These are phyloP conservation scores for Dendrocalamus sinicus DNA, from an alignment of 176 grass and related monocot genomes.

Conservation along the genomic window DNA sequence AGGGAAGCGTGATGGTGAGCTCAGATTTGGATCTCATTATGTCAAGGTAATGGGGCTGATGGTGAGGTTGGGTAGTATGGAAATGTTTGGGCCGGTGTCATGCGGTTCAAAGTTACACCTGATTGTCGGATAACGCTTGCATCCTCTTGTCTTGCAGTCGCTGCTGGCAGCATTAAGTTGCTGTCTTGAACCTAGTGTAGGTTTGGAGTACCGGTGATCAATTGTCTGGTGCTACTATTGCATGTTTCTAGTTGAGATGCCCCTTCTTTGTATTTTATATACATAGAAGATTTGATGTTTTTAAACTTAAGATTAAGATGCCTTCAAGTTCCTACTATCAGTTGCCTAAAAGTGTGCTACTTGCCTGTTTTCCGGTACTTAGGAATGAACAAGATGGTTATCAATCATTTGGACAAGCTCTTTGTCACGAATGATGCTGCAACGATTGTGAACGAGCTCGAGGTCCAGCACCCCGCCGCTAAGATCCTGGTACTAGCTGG, in stretches of 20 bases:
- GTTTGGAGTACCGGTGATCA: background rate
- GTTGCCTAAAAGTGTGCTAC: background rate
- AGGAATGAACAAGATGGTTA: constrained; percentile 99
- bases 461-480: constrained; percentile 90
- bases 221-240: background rate
- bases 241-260: background rate
- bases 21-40: background rate
- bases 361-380: background rate
- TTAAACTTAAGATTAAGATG: background rate
- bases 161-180: background rate
- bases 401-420: constrained; percentile 90
- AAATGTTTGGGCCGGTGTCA: background rate
- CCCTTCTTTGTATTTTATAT: background rate
- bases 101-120: background rate
- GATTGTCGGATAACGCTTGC: background rate
- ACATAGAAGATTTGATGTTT: background rate
- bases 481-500: constrained; percentile 81
- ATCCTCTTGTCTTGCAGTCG: background rate
- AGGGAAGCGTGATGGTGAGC: background rate
- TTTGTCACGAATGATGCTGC: constrained; percentile 82
- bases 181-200: background rate
- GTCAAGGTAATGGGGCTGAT: background rate
- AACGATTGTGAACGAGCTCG: constrained; percentile 85
- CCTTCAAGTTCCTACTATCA: background rate
- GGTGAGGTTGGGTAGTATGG: background rate